Percentiles rank a stretch among this genome's conserved stretches.
phyloP scores from a whole-genome alignment of 1,284 basidiomycete genomes.

The Gomphus bonarii region DNA sequence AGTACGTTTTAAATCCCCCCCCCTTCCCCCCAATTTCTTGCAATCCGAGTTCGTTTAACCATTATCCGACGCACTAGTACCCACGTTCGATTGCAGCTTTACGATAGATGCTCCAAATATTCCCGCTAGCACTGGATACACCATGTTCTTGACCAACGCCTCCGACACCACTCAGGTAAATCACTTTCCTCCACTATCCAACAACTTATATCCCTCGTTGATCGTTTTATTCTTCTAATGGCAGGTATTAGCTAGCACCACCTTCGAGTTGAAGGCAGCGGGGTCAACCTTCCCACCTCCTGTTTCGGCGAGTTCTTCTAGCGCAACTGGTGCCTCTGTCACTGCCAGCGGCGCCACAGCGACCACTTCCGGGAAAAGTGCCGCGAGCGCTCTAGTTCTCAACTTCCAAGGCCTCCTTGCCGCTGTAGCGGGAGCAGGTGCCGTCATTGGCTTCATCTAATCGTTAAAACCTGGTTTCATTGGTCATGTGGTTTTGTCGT shows the following conservation, averaged over 20 bases:
- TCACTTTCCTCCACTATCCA: constrained; percentile 12
- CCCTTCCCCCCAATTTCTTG: too few species aligned
- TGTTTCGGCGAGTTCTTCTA: constrained; percentile 20
- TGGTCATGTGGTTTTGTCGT: background rate
- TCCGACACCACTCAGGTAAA: constrained; percentile 46
- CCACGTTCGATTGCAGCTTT: constrained; percentile 53
- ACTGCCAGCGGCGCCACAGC: constrained; percentile 6
- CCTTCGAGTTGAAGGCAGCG: constrained; percentile 57
- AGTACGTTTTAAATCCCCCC: too few species aligned
- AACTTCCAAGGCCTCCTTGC: background rate
- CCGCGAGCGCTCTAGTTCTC: background rate
- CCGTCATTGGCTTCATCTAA: background rate
- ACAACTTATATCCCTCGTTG: background rate
- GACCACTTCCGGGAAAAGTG: background rate
- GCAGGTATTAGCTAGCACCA: constrained; percentile 54
- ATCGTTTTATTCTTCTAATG: background rate
- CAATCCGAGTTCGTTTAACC: too few species aligned
- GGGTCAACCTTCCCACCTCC: constrained; percentile 51
- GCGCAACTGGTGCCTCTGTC: constrained; percentile 19
- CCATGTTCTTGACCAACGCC: constrained; percentile 43
- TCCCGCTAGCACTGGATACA: constrained; percentile 39
- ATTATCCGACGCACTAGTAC: too few species aligned
- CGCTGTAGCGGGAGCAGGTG: background rate
- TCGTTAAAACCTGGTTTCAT: background rate
- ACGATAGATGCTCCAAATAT: constrained; percentile 35